Percentiles rank a stretch among this genome's conserved stretches.
These are phyloP conservation scores for Sclerotinia glacialis DNA, from an alignment of 2,329 filamentous ascomycete genomes.

Conservation along the genomic window DNA sequence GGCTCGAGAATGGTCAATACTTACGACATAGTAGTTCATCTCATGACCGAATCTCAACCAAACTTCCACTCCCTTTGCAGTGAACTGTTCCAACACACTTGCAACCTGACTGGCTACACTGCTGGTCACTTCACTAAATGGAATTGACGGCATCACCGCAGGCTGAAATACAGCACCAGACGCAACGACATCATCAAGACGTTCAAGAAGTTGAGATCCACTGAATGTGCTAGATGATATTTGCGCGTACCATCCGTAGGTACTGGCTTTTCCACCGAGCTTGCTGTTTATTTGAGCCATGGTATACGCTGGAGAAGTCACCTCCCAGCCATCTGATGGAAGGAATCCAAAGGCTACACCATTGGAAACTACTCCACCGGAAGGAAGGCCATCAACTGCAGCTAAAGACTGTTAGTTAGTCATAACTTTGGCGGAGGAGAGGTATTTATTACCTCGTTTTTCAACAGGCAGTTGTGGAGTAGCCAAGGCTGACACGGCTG, in stretches of 20 bases:
- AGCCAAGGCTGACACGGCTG: neutral
- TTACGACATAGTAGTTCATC: conserved; percentile 25
- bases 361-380: conserved; percentile 18
- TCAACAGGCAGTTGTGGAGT: neutral
- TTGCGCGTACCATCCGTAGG: conserved; percentile 22
- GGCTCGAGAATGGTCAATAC: neutral
- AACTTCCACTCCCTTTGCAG: conserved; percentile 17
- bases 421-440: neutral
- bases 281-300: conserved; percentile 22
- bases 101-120: conserved; percentile 19
- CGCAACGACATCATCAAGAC: conserved; percentile 21
- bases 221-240: conserved; percentile 16
- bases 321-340: conserved; percentile 21
- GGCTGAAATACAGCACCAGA: conserved; percentile 24
- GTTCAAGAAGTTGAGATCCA: conserved; percentile 14
- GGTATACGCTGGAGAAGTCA: conserved; percentile 18
- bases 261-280: conserved; percentile 18
- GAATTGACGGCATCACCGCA: conserved; percentile 22
- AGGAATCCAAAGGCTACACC: conserved; percentile 23
- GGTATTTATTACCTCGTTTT: conserved; percentile 6
- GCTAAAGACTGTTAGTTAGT: neutral
- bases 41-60: conserved; percentile 25
- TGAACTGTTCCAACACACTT: conserved; percentile 20
- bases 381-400: conserved; percentile 10
- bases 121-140: conserved; percentile 18